Percentiles rank a stretch among this genome's conserved stretches.
Evolutionary conservation across 2,329 filamentous ascomycete species (phyloP).

Genomic region (Periconia sp.): DNA sequence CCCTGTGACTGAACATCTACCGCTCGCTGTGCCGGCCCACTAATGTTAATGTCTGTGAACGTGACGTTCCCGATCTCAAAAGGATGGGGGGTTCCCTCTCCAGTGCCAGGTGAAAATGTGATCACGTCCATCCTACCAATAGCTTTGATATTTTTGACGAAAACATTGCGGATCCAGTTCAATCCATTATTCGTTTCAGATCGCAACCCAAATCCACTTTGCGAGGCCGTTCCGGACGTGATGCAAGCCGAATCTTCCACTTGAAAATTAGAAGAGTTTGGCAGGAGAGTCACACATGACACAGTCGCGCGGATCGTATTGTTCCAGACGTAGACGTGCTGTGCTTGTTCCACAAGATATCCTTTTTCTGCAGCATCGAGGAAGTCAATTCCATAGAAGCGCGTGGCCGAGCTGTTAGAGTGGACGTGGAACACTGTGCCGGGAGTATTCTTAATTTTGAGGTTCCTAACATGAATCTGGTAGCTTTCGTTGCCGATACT

Average conservation of each 20-base stretch:
- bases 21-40: slow-evolving; percentile 5
- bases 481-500: slow-evolving; percentile 14
- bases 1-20: slow-evolving; percentile 10
- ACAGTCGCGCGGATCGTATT: slow-evolving; percentile 13
- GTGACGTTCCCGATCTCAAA: slow-evolving; percentile 19
- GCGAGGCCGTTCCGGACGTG: neutral
- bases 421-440: slow-evolving; percentile 14
- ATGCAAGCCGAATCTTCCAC: slow-evolving; percentile 17
- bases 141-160: slow-evolving; percentile 10
- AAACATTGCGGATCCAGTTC: slow-evolving; percentile 16
- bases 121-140: slow-evolving; percentile 16
- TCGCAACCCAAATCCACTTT: slow-evolving; percentile 7
- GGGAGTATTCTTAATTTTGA: slow-evolving; percentile 13
- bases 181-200: neutral
- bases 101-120: slow-evolving; percentile 1
- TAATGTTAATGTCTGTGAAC: slow-evolving; percentile 15
- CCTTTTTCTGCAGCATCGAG: neutral
- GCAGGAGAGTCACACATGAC: slow-evolving; percentile 11
- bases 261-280: slow-evolving; percentile 16
- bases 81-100: neutral
- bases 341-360: slow-evolving; percentile 8
- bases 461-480: slow-evolving; percentile 13
- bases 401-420: slow-evolving; percentile 7
- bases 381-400: slow-evolving; percentile 13
- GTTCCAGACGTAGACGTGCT: slow-evolving; percentile 21